phyloP scores from a whole-genome alignment of 116 monocot genomes.

The Dioscorea cayenensis region DNA sequence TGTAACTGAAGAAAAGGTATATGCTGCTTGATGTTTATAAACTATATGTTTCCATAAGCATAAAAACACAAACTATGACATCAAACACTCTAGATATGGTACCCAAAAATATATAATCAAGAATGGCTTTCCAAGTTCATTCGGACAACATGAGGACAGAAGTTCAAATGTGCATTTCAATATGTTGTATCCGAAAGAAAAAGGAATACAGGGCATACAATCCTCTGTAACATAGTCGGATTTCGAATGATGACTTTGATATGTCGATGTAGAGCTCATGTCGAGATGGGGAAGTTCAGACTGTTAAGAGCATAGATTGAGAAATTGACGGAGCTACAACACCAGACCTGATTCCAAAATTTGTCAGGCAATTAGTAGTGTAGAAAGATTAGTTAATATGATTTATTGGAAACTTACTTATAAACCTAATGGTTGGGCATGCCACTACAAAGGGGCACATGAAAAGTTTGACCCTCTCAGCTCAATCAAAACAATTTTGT shows the following conservation, averaged over 20 bases:
- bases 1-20: too few relatives aligned
- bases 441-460: too few relatives aligned
- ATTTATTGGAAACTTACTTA: too few relatives aligned
- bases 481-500: too few relatives aligned
- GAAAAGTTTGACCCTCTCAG: too few relatives aligned
- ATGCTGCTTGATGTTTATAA: too few relatives aligned
- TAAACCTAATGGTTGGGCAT: too few relatives aligned
- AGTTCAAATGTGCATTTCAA: conserved; percentile 8
- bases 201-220: conserved; percentile 45
- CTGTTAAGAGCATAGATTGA: conserved; percentile 53
- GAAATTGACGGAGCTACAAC: conserved; percentile 52
- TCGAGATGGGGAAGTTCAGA: conserved; percentile 44
- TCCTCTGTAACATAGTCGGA: conserved; percentile 39
- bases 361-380: conserved; percentile 34
- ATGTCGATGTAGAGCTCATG: conserved; percentile 57
- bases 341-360: conserved; percentile 61
- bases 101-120: neutral
- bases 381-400: conserved; percentile 2
- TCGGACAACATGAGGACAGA: neutral
- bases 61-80: neutral
- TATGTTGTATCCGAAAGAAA: conserved; percentile 6
- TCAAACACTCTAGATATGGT: neutral
- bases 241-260: conserved; percentile 35
- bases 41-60: too few relatives aligned
- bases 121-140: neutral